Conservation (phyloP, 768 basidiomycete species). For the Panaeolus cyanescens region DNA sequence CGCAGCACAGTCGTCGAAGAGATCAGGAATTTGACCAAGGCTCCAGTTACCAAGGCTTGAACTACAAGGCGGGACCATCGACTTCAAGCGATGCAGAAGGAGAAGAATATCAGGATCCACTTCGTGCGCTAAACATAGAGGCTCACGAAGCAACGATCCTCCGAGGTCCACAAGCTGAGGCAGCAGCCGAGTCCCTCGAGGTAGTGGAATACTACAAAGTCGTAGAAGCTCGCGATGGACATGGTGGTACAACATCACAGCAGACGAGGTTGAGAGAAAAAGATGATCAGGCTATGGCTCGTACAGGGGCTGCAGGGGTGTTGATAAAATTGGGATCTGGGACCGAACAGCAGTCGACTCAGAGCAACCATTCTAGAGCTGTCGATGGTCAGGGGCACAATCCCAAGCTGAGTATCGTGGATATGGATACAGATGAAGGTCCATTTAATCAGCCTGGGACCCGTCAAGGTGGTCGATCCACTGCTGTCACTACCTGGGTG, state of each 20-base stretch:
- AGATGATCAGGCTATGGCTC: not conserved
- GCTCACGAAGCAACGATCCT: constrained; percentile 80
- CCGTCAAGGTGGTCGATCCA: not conserved
- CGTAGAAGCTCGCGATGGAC: constrained; percentile 8
- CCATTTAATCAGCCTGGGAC: not conserved
- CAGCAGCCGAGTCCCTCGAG: constrained; percentile 41
- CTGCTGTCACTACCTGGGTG: constrained; percentile 54
- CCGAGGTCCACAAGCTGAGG: constrained; percentile 46
- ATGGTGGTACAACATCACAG: not conserved
- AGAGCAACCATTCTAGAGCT: not conserved
- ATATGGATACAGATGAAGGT: not conserved
- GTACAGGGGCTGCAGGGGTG: not conserved
- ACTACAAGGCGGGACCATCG: not conserved
- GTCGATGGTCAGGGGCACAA: not conserved
- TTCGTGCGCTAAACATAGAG: constrained; percentile 48
- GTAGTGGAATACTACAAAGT: constrained; percentile 19
- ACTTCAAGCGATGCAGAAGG: not conserved
- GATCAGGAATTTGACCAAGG: not conserved
- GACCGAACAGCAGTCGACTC: not conserved
- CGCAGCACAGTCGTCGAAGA: constrained; percentile 3
- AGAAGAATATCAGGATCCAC: constrained; percentile 7
- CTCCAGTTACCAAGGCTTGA: not conserved
- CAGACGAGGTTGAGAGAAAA: not conserved
- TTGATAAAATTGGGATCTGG: not conserved
- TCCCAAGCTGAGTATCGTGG: not conserved